Percentiles rank a stretch among this genome's conserved stretches.
Evolutionary conservation across 148 eudicot genomes (phyloP).

Genomic region (Rhododendron molle): DNA sequence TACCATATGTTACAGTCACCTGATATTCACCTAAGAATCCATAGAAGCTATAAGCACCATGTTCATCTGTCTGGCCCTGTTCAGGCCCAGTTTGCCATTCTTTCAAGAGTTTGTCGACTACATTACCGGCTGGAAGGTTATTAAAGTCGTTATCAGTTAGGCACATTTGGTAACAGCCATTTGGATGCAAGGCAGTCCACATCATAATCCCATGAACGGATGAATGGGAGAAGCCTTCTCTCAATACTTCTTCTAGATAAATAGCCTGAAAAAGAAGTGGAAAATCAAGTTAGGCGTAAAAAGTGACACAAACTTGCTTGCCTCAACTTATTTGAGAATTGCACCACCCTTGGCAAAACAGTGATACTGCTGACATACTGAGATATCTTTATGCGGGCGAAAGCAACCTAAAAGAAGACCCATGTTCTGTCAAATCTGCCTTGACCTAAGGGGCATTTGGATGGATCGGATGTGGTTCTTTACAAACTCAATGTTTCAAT

Average conservation of each 20-base stretch:
- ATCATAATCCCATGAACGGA: slow-evolving; percentile 70
- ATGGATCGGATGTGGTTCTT: not conserved
- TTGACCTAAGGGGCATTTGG: not conserved
- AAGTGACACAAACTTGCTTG: not conserved
- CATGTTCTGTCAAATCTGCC: not conserved
- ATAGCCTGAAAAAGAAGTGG: slow-evolving; percentile 34
- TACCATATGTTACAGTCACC: slow-evolving; percentile 32
- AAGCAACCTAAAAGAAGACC: not conserved
- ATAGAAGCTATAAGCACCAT: slow-evolving; percentile 60
- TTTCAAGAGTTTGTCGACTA: slow-evolving; percentile 58
- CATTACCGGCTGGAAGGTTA: slow-evolving; percentile 76
- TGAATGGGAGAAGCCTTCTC: slow-evolving; percentile 78
- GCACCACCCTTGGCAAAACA: not conserved
- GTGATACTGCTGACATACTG: not conserved
- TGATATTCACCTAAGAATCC: slow-evolving; percentile 75
- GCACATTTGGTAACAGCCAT: slow-evolving; percentile 90
- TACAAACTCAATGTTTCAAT: not conserved
- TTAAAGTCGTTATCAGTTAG: slow-evolving; percentile 54
- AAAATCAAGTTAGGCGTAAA: not conserved
- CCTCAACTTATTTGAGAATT: not conserved
- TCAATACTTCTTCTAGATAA: slow-evolving; percentile 59
- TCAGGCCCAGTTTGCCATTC: slow-evolving; percentile 65
- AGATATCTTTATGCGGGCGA: not conserved
- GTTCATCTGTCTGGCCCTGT: slow-evolving; percentile 44
- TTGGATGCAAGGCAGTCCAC: slow-evolving; percentile 63